Percentiles rank a stretch among this genome's conserved stretches.
Conservation (phyloP, 331 rosid species). For the Dryas integrifolia region DNA sequence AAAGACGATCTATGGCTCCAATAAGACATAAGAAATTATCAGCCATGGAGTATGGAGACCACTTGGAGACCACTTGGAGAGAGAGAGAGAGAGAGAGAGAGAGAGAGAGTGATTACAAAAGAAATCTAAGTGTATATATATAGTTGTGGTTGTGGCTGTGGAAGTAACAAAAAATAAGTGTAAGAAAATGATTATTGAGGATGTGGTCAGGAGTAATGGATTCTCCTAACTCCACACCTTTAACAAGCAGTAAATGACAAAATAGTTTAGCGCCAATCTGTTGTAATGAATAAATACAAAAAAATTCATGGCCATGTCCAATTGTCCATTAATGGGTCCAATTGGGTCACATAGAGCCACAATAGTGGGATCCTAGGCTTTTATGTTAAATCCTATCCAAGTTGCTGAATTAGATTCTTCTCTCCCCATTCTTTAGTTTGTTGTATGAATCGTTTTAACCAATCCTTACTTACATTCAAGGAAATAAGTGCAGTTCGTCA, state of each 20-base stretch:
- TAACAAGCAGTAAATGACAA: slow-evolving; percentile 26
- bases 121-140: slow-evolving; percentile 16
- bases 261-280: not conserved
- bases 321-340: not conserved
- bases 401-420: not conserved
- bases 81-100: slow-evolving; percentile 23
- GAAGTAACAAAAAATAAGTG: slow-evolving; percentile 32
- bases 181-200: slow-evolving; percentile 25
- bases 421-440: not conserved
- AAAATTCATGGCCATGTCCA: not conserved
- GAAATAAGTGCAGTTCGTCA: not conserved
- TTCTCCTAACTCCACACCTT: slow-evolving; percentile 37
- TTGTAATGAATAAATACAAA: not conserved
- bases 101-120: not conserved
- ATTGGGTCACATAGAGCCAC: slow-evolving; percentile 6
- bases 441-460: not conserved
- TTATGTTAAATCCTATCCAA: not conserved
- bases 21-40: slow-evolving; percentile 35
- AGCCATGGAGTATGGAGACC: slow-evolving; percentile 43
- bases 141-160: slow-evolving; percentile 29
- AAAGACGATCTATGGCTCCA: slow-evolving; percentile 68
- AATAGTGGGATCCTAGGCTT: slow-evolving; percentile 17
- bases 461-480: not conserved
- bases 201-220: slow-evolving; percentile 48
- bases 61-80: slow-evolving; percentile 11